A percentile compares a stretch with the other conserved stretches of the same genome.
Conservation (phyloP, 768 basidiomycete species). For the Boletellus sp. region DNA sequence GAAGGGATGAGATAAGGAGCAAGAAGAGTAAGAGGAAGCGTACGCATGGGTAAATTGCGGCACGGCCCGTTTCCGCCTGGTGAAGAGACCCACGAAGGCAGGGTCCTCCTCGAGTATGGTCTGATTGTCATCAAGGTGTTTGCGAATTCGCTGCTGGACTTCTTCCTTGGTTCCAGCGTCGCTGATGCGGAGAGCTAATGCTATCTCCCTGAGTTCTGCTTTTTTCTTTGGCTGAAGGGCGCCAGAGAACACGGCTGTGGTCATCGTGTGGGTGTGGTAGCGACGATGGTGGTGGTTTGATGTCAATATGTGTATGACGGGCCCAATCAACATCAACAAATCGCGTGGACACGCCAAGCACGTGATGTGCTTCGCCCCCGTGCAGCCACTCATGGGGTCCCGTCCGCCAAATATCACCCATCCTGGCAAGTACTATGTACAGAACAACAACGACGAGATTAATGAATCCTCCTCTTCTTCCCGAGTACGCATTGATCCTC, state of each 20-base stretch:
- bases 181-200: slow-evolving; percentile 47
- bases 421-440: neutral
- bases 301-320: slow-evolving; percentile 19
- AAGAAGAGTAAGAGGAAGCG: slow-evolving; percentile 1
- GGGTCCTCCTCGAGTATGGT: slow-evolving; percentile 53
- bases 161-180: slow-evolving; percentile 63
- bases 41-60: slow-evolving; percentile 13
- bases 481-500: slow-evolving; percentile 19
- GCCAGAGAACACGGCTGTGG: slow-evolving; percentile 45
- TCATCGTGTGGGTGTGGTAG: slow-evolving; percentile 32
- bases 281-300: slow-evolving; percentile 5
- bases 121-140: slow-evolving; percentile 56
- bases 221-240: slow-evolving; percentile 65
- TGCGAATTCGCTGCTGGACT: slow-evolving; percentile 57
- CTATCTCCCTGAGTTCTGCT: slow-evolving; percentile 60
- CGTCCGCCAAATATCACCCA: neutral
- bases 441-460: too few relatives aligned
- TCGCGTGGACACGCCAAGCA: slow-evolving; percentile 23
- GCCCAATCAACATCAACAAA: slow-evolving; percentile 29
- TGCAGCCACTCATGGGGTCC: slow-evolving; percentile 1
- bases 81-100: slow-evolving; percentile 53
- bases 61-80: slow-evolving; percentile 34
- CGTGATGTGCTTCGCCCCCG: slow-evolving; percentile 21
- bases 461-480: slow-evolving; percentile 1
- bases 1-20: neutral